phyloP scores from a whole-genome alignment of 1,284 basidiomycete genomes.

The Athelia sp. region DNA sequence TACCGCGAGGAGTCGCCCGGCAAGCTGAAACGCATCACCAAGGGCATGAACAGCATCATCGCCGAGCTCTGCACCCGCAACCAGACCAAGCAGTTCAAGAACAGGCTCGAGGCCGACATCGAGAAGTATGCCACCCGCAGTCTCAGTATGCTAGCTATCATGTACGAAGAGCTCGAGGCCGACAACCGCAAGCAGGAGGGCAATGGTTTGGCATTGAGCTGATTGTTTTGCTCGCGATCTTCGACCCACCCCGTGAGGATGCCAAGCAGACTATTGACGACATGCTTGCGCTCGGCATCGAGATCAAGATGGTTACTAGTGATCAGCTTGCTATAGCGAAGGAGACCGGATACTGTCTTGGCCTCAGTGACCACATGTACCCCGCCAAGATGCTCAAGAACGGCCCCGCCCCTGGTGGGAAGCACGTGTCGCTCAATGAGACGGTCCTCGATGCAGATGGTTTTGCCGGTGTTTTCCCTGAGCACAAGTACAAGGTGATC shows the following conservation, averaged over 20 bases:
- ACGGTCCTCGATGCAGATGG: slow-evolving; percentile 92
- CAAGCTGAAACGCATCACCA: slow-evolving; percentile 96
- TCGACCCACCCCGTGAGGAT: slow-evolving; percentile 96
- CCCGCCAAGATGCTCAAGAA: slow-evolving; percentile 93
- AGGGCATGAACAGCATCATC: slow-evolving; percentile 98
- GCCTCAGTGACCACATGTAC: slow-evolving; percentile 94
- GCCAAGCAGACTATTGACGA: slow-evolving; percentile 99
- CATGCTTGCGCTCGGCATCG: slow-evolving; percentile 91
- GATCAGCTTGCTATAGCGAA: slow-evolving; percentile 99
- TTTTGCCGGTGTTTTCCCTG: slow-evolving; percentile 95
- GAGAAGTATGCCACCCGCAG: slow-evolving; percentile 95
- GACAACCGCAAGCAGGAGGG: slow-evolving; percentile 80
- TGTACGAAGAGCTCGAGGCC: slow-evolving; percentile 89
- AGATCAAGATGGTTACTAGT: slow-evolving; percentile 99
- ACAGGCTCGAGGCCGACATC: slow-evolving; percentile 89
- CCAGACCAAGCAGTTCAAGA: slow-evolving; percentile 91
- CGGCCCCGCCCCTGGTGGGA: slow-evolving; percentile 75
- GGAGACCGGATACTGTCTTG: slow-evolving; percentile 97
- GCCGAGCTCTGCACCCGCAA: slow-evolving; percentile 95
- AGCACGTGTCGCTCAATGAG: slow-evolving; percentile 82
- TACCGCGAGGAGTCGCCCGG: slow-evolving; percentile 92
- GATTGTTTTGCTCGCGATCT: slow-evolving; percentile 95
- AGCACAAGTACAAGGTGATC: slow-evolving; percentile 86
- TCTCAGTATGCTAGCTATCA: slow-evolving; percentile 96
- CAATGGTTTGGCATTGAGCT: slow-evolving; percentile 96